Evolutionary conservation across 176 grass and related monocot species (phyloP).

Genomic region (Zoysia pacifica): DNA sequence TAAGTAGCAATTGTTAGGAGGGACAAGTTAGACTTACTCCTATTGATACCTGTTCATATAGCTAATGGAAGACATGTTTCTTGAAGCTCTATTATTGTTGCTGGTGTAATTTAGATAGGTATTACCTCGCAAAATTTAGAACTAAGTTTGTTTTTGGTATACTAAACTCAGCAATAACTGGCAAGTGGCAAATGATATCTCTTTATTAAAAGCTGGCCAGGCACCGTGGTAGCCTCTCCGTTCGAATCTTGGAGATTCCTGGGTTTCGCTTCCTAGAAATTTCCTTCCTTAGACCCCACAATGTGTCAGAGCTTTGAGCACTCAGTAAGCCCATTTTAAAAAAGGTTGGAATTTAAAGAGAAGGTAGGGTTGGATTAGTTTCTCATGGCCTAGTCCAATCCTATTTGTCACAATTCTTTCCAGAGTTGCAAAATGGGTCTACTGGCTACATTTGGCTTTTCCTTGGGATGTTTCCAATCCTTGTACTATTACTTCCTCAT

Average conservation of each 20-base stretch:
- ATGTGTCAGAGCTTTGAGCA: background rate
- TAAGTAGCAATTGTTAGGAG: no score
- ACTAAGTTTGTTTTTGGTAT: no score
- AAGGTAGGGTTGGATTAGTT: background rate
- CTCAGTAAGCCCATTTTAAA: background rate
- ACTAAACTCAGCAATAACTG: background rate
- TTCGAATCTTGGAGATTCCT: no score
- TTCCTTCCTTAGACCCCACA: background rate
- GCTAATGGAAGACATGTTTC: background rate
- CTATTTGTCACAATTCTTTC: background rate
- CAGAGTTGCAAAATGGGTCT: background rate
- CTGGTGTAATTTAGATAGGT: background rate
- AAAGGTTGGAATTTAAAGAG: background rate
- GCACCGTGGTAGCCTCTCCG: background rate
- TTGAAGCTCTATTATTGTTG: background rate
- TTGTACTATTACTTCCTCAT: background rate
- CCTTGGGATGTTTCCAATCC: background rate
- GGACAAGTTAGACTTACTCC: no score
- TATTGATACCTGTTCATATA: slow-evolving; percentile 1
- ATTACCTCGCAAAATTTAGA: background rate
- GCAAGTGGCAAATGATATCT: background rate
- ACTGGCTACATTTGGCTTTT: background rate
- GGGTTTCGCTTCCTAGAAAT: background rate
- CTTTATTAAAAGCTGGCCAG: background rate
- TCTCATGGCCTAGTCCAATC: background rate